phyloP scores from a whole-genome alignment of 805 yeast species.

The Candida mattraensis region DNA sequence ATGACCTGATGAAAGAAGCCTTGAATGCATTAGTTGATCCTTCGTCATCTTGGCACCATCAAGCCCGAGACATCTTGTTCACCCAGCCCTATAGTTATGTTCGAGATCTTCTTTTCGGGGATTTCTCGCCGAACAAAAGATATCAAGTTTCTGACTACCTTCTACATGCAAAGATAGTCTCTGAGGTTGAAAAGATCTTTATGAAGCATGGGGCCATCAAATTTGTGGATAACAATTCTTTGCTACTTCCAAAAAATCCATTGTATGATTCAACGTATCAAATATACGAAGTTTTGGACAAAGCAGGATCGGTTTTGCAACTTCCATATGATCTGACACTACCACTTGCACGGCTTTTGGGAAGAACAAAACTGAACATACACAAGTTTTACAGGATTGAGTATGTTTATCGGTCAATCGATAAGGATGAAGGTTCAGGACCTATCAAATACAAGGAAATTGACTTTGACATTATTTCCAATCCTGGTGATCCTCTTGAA shows the following conservation, averaged over 20 bases:
- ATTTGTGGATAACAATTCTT: slow-evolving; percentile 53
- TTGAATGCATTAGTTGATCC: slow-evolving; percentile 83
- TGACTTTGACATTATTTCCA: slow-evolving; percentile 77
- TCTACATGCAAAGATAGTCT: slow-evolving; percentile 58
- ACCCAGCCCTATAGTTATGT: slow-evolving; percentile 84
- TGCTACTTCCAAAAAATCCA: slow-evolving; percentile 80
- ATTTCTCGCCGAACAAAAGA: slow-evolving; percentile 28
- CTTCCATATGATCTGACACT: slow-evolving; percentile 86
- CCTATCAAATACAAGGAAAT: slow-evolving; percentile 79
- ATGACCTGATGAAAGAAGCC: slow-evolving; percentile 85
- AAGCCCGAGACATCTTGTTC: slow-evolving; percentile 83
- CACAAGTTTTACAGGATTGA: slow-evolving; percentile 73
- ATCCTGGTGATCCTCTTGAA: slow-evolving; percentile 28
- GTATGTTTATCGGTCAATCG: slow-evolving; percentile 74
- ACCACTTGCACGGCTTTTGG: slow-evolving; percentile 84
- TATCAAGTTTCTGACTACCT: slow-evolving; percentile 47
- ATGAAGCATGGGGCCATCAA: slow-evolving; percentile 85
- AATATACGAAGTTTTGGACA: slow-evolving; percentile 79
- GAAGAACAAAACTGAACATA: slow-evolving; percentile 54
- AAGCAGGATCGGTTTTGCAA: slow-evolving; percentile 84
- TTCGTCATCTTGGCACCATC: slow-evolving; percentile 91
- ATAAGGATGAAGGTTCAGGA: slow-evolving; percentile 58
- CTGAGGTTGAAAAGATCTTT: slow-evolving; percentile 63
- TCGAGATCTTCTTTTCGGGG: slow-evolving; percentile 80
- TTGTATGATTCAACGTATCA: slow-evolving; percentile 60